Base-by-base conservation (phyloP, 1,284 basidiomycete species). In the Cryptococcus sp. region DNA sequence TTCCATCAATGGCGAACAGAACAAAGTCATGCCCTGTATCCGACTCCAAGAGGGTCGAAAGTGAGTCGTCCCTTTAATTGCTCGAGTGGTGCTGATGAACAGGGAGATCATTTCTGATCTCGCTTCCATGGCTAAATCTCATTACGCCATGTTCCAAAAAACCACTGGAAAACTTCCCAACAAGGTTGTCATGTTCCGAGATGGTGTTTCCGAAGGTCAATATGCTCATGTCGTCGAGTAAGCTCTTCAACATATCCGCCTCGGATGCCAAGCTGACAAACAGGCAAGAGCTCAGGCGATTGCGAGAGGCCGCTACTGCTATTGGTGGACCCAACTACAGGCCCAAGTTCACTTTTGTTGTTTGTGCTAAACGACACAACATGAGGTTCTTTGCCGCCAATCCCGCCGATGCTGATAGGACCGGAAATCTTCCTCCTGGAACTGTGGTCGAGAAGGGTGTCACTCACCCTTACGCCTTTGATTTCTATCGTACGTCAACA, bases 201-300 rank as follows among this genome's bases (percentile, higher is more conserved):
- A 79, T 54, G 78, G 78, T 46, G 76, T 79, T 0, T 74, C 71
- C 13, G 77, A 80, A 52, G 78, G 78, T 0, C 78, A 79, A 59
- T 78, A 73, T 54, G 62, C 68, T 14, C 62, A 71, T 11, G 76
- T 76, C 48, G 73, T 76, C 10, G 61, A 76, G 54, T 69, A 44
- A 62, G 67, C 13, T 25, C 14, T 32, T 32, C 14, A 44, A 52
- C 49, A 51, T 14, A 5, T 19, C 4, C 14, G 14, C 16, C n/a
- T 19, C 22, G 36, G 7, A 1, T 7, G 18, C 7, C 31, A 16
- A 36, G 24, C 44, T 25, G 23, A 46, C 36, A 7, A 5, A 18
- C 22, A 63, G 18, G 61, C 36, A 45, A 59, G 77, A 78, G 57
- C 62, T 75, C 11, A 47, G 46, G n/a, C 39, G 54, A 0, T 61